Evolutionary conservation across 176 grass and related monocot genomes (phyloP).

Genomic region (Coix lacrymajobi): DNA sequence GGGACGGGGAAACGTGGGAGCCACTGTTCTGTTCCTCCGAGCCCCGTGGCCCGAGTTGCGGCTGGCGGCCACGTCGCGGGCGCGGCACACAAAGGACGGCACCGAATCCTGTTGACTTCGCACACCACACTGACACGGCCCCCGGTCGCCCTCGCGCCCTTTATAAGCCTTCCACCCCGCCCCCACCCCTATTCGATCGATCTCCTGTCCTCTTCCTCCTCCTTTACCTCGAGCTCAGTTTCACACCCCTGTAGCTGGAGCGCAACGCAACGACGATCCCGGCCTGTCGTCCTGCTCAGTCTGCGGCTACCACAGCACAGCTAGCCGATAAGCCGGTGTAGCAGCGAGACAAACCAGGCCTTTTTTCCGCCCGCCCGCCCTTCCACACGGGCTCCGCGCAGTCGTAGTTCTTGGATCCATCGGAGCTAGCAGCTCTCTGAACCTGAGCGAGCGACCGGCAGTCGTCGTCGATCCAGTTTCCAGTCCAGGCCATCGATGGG

Average conservation of each 20-base stretch:
- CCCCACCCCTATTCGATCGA: conserved; percentile 13
- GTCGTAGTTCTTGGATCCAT: too few species aligned
- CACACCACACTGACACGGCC: background rate
- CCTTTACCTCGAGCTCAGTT: background rate
- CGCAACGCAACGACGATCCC: background rate
- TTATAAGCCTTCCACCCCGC: conserved; percentile 49
- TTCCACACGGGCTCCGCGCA: background rate
- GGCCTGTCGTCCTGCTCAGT: background rate
- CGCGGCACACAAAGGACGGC: conserved; percentile 68
- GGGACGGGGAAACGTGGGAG: too few species aligned
- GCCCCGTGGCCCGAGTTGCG: background rate
- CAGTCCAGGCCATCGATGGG: conserved; percentile 54
- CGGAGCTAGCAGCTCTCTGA: too few species aligned
- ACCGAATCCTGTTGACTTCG: conserved; percentile 89
- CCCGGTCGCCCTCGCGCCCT: conserved; percentile 20
- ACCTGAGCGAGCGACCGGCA: background rate
- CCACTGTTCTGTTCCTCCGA: background rate
- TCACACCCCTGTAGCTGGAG: background rate
- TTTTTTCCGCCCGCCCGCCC: background rate
- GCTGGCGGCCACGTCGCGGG: conserved; percentile 60
- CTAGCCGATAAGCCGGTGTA: background rate
- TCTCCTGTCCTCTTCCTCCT: background rate
- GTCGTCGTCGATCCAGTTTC: background rate
- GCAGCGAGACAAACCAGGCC: conserved; percentile 31
- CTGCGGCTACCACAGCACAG: background rate